Evolutionary conservation across 371 early-diverging fungal species (phyloP).

Genomic region (Zychaea mexicana): DNA sequence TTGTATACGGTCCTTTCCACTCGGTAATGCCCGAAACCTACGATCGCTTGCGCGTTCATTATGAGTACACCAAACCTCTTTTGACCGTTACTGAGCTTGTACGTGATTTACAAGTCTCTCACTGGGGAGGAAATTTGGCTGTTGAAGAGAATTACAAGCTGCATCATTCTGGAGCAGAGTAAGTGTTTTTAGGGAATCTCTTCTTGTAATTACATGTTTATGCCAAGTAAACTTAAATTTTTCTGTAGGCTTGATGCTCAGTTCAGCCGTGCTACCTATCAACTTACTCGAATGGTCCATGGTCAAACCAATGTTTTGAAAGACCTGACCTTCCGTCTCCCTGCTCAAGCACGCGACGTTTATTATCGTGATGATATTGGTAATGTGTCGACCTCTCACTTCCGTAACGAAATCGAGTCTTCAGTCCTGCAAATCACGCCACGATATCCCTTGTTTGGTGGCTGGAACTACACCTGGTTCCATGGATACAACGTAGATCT

Average conservation of each 20-base stretch:
- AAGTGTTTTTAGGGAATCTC: conserved; percentile 20
- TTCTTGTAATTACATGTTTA: background rate
- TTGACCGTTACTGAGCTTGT: conserved; percentile 65
- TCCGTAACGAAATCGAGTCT: conserved; percentile 48
- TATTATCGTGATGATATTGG: conserved; percentile 95
- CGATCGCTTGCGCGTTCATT: conserved; percentile 59
- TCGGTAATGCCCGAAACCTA: conserved; percentile 47
- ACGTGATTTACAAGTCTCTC: conserved; percentile 84
- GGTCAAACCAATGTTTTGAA: conserved; percentile 64
- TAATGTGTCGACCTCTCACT: conserved; percentile 92
- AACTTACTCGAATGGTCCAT: conserved; percentile 47
- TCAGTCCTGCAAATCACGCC: conserved; percentile 77
- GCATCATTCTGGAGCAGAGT: conserved; percentile 82
- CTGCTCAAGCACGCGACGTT: conserved; percentile 69
- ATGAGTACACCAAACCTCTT: conserved; percentile 63
- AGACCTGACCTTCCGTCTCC: conserved; percentile 60
- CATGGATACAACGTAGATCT: conserved; percentile 88
- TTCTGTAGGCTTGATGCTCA: conserved; percentile 78
- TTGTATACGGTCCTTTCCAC: conserved; percentile 81
- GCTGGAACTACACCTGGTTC: conserved; percentile 95
- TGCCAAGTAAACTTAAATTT: too few species aligned
- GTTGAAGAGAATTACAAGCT: conserved; percentile 87
- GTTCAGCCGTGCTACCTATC: conserved; percentile 76
- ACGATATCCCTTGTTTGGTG: conserved; percentile 93
- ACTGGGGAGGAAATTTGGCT: conserved; percentile 82